Evolutionary conservation across 495 filamentous ascomycete species (phyloP).

Genomic region (Cetradonia linearis): DNA sequence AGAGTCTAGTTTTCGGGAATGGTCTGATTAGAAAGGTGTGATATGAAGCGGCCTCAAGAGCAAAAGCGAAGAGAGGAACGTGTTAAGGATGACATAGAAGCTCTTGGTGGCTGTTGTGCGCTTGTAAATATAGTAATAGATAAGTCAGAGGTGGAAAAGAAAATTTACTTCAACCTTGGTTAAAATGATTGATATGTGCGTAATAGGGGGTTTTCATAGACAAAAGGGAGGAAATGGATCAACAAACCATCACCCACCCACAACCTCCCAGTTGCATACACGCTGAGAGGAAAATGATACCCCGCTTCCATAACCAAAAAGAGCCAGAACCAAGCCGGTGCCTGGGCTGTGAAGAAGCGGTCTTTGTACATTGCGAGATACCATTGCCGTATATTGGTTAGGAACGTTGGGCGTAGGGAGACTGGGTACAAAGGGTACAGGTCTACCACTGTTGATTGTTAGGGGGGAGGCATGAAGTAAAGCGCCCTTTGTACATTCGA

Average conservation of each 20-base stretch:
- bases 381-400: constrained; percentile 19
- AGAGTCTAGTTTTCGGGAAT: constrained; percentile 36
- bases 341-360: constrained; percentile 54
- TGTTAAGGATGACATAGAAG: background rate
- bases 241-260: constrained; percentile 8
- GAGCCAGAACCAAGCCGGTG: constrained; percentile 47
- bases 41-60: too few species aligned
- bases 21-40: too few species aligned
- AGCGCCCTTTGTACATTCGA: background rate
- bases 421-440: constrained; percentile 24
- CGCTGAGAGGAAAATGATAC: constrained; percentile 7
- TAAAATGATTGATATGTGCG: background rate
- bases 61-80: constrained; percentile 6
- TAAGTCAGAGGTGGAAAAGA: background rate
- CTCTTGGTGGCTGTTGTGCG: background rate
- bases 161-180: background rate
- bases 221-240: background rate
- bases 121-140: background rate
- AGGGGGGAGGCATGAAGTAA: background rate
- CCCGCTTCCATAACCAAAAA: constrained; percentile 15
- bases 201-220: too few species aligned
- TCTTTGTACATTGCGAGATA: constrained; percentile 37
- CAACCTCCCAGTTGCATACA: constrained; percentile 4
- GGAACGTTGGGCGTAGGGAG: constrained; percentile 8
- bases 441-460: constrained; percentile 18